These are phyloP conservation scores for Hypoxylon rickii DNA, from an alignment of 495 filamentous ascomycete genomes.

Conservation along the genomic window DNA sequence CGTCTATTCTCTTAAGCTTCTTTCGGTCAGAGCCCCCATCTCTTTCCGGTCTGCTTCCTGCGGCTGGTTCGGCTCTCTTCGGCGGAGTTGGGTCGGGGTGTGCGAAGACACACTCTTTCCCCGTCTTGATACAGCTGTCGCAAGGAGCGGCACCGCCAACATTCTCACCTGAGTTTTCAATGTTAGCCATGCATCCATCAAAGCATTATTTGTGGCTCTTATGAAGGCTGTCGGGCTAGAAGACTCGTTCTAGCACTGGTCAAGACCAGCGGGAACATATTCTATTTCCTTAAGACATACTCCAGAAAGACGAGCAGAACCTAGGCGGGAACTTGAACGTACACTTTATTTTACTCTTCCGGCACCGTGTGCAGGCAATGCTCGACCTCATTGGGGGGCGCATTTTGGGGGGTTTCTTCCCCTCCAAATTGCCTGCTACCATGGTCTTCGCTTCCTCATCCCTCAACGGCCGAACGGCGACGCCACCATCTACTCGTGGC, in stretches of 20 bases:
- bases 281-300: neutral
- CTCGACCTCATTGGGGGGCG: slow-evolving; percentile 71
- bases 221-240: too few species aligned
- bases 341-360: slow-evolving; percentile 81
- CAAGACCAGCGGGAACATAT: too few species aligned
- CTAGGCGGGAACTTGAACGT: slow-evolving; percentile 2
- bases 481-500: slow-evolving; percentile 22
- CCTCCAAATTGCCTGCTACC: slow-evolving; percentile 40
- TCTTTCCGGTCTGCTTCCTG: slow-evolving; percentile 57
- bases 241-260: too few species aligned
- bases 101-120: slow-evolving; percentile 78
- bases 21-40: slow-evolving; percentile 66
- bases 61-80: slow-evolving; percentile 60
- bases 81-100: slow-evolving; percentile 59
- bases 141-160: slow-evolving; percentile 73
- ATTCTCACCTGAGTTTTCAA: slow-evolving; percentile 58
- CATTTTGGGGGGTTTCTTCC: slow-evolving; percentile 55
- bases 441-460: slow-evolving; percentile 31
- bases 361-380: slow-evolving; percentile 78
- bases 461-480: slow-evolving; percentile 25
- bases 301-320: neutral
- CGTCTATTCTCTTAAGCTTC: slow-evolving; percentile 60
- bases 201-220: too few species aligned
- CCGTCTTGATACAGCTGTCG: slow-evolving; percentile 74
- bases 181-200: slow-evolving; percentile 8